Percentiles rank a stretch among this genome's conserved stretches.
phyloP scores from a whole-genome alignment of 345 rosid species.

The Rhizophora mangle region DNA sequence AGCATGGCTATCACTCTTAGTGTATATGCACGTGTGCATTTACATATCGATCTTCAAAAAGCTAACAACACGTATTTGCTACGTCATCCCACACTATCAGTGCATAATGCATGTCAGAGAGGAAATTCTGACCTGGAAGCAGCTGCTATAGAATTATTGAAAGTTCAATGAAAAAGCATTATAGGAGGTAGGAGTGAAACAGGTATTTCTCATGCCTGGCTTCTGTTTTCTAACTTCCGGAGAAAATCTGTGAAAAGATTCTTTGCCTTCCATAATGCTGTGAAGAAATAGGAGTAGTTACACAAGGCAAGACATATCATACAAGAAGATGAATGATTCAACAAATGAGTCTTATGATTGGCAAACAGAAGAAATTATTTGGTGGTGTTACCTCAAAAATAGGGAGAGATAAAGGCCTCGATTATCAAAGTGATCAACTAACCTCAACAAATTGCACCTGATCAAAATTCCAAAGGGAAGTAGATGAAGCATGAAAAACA shows the following conservation, averaged over 20 bases:
- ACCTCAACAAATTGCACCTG: constrained; percentile 28
- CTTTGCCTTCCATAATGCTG: constrained; percentile 37
- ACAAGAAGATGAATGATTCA: not conserved
- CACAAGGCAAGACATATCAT: not conserved
- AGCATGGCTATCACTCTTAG: not conserved
- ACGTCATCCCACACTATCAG: too few relatives aligned
- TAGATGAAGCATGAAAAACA: not conserved
- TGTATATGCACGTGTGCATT: too few relatives aligned
- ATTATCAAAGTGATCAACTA: constrained; percentile 33
- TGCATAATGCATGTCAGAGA: not conserved
- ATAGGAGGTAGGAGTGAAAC: constrained; percentile 28
- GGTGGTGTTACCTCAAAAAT: constrained; percentile 18
- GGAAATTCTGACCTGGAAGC: constrained; percentile 22
- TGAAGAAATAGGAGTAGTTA: constrained; percentile 1
- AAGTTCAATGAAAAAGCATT: constrained; percentile 30
- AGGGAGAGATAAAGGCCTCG: constrained; percentile 32
- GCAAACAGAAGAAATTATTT: not conserved
- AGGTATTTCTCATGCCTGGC: constrained; percentile 20
- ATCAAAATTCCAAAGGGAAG: constrained; percentile 10
- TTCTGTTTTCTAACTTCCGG: constrained; percentile 28
- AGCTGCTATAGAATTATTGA: constrained; percentile 27
- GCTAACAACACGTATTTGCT: not conserved
- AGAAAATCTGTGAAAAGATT: constrained; percentile 23
- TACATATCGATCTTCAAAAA: too few relatives aligned
- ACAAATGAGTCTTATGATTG: not conserved